Evolutionary conservation across 805 yeast genomes (phyloP).

Genomic region (Lipomyces orientalis): DNA sequence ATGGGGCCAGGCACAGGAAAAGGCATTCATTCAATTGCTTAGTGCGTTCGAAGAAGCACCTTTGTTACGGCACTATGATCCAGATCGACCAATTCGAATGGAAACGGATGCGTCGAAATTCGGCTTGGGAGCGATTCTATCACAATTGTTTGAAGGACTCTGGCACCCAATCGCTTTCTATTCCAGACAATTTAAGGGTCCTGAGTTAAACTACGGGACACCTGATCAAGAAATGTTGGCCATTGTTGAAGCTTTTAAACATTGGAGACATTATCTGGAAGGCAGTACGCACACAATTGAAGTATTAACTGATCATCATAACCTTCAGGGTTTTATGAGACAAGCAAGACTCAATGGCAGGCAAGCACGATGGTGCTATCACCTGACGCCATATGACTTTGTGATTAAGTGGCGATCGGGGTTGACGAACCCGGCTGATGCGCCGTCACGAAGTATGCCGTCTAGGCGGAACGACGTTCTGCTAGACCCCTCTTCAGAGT

Average conservation of each 20-base stretch:
- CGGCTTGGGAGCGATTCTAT: neutral
- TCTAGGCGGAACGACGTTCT: too few species aligned
- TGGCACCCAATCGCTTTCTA: constrained; percentile 9
- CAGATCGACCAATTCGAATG: neutral
- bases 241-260: constrained; percentile 25
- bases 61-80: neutral
- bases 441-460: too few species aligned
- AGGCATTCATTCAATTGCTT: constrained; percentile 2
- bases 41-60: constrained; percentile 4
- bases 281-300: constrained; percentile 19
- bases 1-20: neutral
- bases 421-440: too few species aligned
- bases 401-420: too few species aligned
- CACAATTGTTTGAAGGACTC: neutral
- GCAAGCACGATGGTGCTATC: constrained; percentile 26
- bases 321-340: constrained; percentile 10
- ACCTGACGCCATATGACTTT: too few species aligned
- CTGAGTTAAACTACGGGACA: constrained; percentile 14
- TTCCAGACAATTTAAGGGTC: constrained; percentile 15
- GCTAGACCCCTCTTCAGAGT: too few species aligned
- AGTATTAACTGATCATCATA: constrained; percentile 24
- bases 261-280: constrained; percentile 12
- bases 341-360: constrained; percentile 23
- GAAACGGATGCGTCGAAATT: neutral
- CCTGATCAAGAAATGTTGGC: constrained; percentile 4